Evolutionary conservation across 1,139 yeast species (phyloP).

Genomic region (Candida frijolesensis): DNA sequence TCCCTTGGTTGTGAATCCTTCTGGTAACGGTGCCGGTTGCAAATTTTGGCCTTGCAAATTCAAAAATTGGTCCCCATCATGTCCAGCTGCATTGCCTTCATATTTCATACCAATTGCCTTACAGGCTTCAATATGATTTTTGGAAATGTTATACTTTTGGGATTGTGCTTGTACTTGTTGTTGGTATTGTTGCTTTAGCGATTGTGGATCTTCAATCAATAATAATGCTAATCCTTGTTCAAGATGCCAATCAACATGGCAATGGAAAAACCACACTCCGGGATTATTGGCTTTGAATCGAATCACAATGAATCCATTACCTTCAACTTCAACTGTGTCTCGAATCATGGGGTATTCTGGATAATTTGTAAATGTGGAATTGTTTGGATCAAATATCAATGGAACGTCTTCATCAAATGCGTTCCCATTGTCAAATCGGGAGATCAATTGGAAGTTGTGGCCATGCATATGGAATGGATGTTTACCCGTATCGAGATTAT

Average conservation of each 20-base stretch:
- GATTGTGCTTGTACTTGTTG: constrained; percentile 17
- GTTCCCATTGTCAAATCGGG: constrained; percentile 36
- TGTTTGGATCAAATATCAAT: constrained; percentile 40
- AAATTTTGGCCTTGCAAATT: constrained; percentile 73
- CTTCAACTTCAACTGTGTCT: constrained; percentile 67
- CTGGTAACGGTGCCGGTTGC: constrained; percentile 67
- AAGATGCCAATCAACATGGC: constrained; percentile 68
- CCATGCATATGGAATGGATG: constrained; percentile 94
- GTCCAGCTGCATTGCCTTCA: constrained; percentile 88
- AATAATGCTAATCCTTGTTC: constrained; percentile 59
- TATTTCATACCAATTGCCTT: constrained; percentile 47
- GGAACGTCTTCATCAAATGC: constrained; percentile 44
- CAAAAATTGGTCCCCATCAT: constrained; percentile 50
- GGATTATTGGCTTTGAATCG: constrained; percentile 62
- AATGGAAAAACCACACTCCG: constrained; percentile 68
- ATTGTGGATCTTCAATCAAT: constrained; percentile 51
- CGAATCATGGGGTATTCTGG: constrained; percentile 64
- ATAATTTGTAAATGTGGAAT: constrained; percentile 29
- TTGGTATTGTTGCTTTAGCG: constrained; percentile 49
- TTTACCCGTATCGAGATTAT: constrained; percentile 73
- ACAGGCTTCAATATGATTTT: constrained; percentile 64
- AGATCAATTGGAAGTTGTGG: constrained; percentile 66
- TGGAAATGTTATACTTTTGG: constrained; percentile 43
- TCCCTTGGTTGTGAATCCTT: constrained; percentile 89
- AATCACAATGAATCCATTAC: constrained; percentile 66